Evolutionary conservation across 176 grass and related monocot genomes (phyloP).

Genomic region (Eleusine indica): DNA sequence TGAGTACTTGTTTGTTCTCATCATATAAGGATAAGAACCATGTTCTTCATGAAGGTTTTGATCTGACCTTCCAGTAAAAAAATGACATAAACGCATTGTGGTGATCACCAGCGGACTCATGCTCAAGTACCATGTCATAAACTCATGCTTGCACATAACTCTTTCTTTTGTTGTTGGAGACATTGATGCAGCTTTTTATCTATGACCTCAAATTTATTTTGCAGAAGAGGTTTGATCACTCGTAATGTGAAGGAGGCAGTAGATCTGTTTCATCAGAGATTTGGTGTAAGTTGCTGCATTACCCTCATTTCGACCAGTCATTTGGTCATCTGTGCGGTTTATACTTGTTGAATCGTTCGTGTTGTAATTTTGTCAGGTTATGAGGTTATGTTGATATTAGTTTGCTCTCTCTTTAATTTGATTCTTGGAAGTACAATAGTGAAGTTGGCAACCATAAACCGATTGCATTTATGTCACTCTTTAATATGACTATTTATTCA

Average conservation of each 20-base stretch:
- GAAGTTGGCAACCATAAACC: background rate
- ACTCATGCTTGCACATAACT: background rate
- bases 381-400: background rate
- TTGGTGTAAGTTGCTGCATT: slow-evolving; percentile 73
- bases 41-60: background rate
- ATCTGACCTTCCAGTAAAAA: background rate
- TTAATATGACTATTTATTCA: background rate
- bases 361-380: background rate
- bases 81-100: background rate
- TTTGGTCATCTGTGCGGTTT: background rate
- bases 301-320: background rate
- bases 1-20: background rate
- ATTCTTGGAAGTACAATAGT: background rate
- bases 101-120: background rate
- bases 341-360: background rate
- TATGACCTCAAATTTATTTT: slow-evolving; percentile 33
- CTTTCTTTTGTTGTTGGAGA: background rate
- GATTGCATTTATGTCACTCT: background rate
- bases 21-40: too few relatives aligned
- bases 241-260: slow-evolving; percentile 86
- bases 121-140: background rate
- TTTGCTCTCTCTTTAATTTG: background rate
- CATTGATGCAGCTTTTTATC: slow-evolving; percentile 18
- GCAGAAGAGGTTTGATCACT: slow-evolving; percentile 93
- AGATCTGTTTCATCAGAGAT: slow-evolving; percentile 90